Evolutionary conservation across 176 grass and related monocot genomes (phyloP).

Genomic region (Areca catechu): DNA sequence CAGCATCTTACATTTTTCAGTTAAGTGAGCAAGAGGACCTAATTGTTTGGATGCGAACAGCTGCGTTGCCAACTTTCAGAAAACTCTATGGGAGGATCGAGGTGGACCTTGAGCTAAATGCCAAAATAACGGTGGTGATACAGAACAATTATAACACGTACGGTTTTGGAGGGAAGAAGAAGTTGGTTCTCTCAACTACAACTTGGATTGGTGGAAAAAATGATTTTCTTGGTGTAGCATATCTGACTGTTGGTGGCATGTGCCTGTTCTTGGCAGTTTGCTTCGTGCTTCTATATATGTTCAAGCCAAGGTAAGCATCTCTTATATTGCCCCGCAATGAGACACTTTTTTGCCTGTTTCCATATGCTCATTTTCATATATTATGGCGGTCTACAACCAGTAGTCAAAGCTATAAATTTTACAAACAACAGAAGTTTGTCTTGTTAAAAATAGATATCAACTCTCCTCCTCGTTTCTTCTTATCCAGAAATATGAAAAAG

Average conservation of each 20-base stretch:
- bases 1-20: slow-evolving; percentile 16
- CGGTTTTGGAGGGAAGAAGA: slow-evolving; percentile 78
- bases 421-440: no score
- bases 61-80: slow-evolving; percentile 79
- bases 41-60: slow-evolving; percentile 97
- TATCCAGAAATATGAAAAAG: no score
- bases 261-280: slow-evolving; percentile 57
- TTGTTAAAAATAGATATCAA: no score
- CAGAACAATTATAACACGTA: slow-evolving; percentile 96
- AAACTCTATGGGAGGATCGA: slow-evolving; percentile 94
- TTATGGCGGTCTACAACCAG: no score
- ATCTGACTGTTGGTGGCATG: slow-evolving; percentile 53
- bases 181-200: slow-evolving; percentile 70
- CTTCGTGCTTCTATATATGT: slow-evolving; percentile 60
- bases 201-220: slow-evolving; percentile 96
- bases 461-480: no score
- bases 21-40: slow-evolving; percentile 95
- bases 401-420: no score
- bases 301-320: slow-evolving; percentile 72
- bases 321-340: not conserved
- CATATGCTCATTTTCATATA: no score
- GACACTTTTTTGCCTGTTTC: not conserved
- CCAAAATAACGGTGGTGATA: slow-evolving; percentile 65
- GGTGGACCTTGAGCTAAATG: slow-evolving; percentile 51
- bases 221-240: slow-evolving; percentile 72